These are phyloP conservation scores for Tricholoma furcatifolium DNA, from an alignment of 768 basidiomycete genomes.

Conservation along the genomic window DNA sequence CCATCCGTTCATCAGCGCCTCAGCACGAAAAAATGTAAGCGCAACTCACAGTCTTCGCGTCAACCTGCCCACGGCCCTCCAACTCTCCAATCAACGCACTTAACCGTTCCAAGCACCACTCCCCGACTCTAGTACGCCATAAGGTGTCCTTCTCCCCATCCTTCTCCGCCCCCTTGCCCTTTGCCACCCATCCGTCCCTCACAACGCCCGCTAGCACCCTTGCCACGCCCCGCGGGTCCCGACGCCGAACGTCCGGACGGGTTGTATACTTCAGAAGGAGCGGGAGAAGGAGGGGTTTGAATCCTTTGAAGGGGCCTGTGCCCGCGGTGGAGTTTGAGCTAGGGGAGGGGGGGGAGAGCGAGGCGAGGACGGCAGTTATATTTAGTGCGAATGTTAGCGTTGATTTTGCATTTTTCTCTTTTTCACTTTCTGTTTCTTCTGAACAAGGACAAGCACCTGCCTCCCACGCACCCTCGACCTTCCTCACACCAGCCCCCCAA, in stretches of 20 bases:
- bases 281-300: constrained; percentile 69
- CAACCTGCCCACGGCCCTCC: constrained; percentile 16
- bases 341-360: constrained; percentile 24
- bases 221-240: constrained; percentile 40
- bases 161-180: constrained; percentile 55
- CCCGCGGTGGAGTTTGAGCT: constrained; percentile 43
- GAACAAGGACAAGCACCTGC: no score
- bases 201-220: constrained; percentile 51
- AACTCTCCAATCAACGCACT: constrained; percentile 34
- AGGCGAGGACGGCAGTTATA: constrained; percentile 29
- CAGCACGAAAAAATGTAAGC: not conserved
- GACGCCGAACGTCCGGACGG: constrained; percentile 40
- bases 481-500: no score
- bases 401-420: no score
- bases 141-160: constrained; percentile 45
- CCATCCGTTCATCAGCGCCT: no score
- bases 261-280: constrained; percentile 49
- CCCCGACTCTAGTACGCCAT: constrained; percentile 50
- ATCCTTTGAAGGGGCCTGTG: constrained; percentile 60
- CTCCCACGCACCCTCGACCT: no score
- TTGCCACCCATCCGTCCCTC: constrained; percentile 44
- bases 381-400: constrained; percentile 24
- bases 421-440: no score
- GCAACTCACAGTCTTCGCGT: constrained; percentile 38
- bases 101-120: constrained; percentile 46